Base-by-base conservation (phyloP, 192 early-diverging fungal species). In the Linnemannia elongata region DNA sequence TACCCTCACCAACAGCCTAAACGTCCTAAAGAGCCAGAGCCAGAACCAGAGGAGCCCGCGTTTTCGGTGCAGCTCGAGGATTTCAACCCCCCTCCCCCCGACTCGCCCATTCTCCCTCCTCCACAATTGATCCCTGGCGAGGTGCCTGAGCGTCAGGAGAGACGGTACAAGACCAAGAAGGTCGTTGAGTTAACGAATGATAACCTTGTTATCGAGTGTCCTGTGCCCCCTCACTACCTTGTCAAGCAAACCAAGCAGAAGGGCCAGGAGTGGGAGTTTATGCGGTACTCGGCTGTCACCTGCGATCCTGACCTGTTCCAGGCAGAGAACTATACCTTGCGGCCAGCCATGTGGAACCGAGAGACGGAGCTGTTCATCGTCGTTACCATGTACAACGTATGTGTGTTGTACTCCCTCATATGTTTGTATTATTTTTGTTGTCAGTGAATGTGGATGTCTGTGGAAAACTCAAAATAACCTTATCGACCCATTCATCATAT, bases 341-440 rank as follows among this genome's bases (percentile, higher is more conserved):
- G 96, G 18, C 95, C 91, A 82, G 90, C 91, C 79, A 91, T 95
- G 78, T 90, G 91, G 82, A 85, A 88, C 18, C 85, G 95, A 69
- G 88, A 90, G 47, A 96, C 95, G 13, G 95, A 96, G 79, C 82
- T 96, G 20, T 96, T 96, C 82, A 94, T 96, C 74, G 95, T 96
- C 12, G 89, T 96, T 24, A 96, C 96, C 35, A 96, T 96, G 96
- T 95, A 93, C 75, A 92, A 89, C 60, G 89, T 90, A 88, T 63
- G 82, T 6, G 49, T 75, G 13, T 13, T 6, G 35, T 75, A 45
- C 44, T 8, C 20, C 24, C 27, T 18, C n/a, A 18, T 22, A 6
- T 52, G 49, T 22, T 52, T 52, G 18, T 52, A 15, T 45, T 75
- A 85, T 85, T 73, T 85, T 90, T 70, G 73, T 74, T 60, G 79